Evolutionary conservation across 768 basidiomycete species (phyloP).

Genomic region (Podaxis pistillaris): DNA sequence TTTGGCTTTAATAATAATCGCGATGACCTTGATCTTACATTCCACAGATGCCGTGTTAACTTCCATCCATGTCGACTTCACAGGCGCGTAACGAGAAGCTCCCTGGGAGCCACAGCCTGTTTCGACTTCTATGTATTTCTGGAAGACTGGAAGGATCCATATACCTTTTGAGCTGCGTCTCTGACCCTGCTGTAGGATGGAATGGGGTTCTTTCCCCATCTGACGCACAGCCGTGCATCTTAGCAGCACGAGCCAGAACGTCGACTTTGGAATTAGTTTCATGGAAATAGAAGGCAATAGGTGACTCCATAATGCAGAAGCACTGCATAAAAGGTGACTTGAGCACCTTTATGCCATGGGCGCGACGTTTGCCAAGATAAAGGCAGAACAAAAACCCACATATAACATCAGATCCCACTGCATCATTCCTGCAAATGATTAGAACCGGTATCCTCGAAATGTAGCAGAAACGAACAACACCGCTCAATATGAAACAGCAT

Average conservation of each 20-base stretch:
- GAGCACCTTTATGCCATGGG: background rate
- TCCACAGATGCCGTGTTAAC: background rate
- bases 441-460: background rate
- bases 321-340: background rate
- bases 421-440: slow-evolving; percentile 11
- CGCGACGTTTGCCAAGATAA: background rate
- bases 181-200: background rate
- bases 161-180: background rate
- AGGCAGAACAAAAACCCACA: background rate
- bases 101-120: background rate
- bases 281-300: background rate
- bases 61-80: background rate
- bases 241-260: background rate
- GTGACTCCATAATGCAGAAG: background rate
- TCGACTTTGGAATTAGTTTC: slow-evolving; percentile 2
- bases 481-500: slow-evolving; percentile 2
- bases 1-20: background rate
- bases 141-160: background rate
- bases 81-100: slow-evolving; percentile 4
- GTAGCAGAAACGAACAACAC: background rate
- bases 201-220: background rate
- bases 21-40: background rate
- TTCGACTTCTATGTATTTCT: slow-evolving; percentile 5
- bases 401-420: background rate
- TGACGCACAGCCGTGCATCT: background rate